Evolutionary conservation across 805 yeast species (phyloP).

Genomic region (Spathaspora passalidarum): DNA sequence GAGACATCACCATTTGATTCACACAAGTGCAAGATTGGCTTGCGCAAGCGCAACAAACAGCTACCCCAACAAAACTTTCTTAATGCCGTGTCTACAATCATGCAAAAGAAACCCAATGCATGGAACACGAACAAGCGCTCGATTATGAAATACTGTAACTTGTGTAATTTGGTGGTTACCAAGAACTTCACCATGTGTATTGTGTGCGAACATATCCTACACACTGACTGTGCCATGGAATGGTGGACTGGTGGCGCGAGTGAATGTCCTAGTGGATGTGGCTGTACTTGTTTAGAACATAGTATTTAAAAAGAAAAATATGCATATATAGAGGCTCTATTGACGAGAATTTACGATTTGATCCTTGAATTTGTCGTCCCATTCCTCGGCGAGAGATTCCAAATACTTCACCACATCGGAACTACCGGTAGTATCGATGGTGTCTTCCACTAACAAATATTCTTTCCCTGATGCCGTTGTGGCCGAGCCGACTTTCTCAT

Average conservation of each 20-base stretch:
- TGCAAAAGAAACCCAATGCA: constrained; percentile 19
- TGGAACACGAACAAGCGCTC: constrained; percentile 30
- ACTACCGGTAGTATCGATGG: constrained; percentile 60
- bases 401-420: constrained; percentile 66
- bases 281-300: constrained; percentile 60
- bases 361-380: constrained; percentile 73
- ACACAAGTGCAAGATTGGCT: constrained; percentile 35
- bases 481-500: constrained; percentile 67
- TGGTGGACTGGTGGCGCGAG: constrained; percentile 62
- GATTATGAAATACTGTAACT: constrained; percentile 50
- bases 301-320: constrained; percentile 4
- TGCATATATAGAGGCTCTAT: constrained; percentile 13
- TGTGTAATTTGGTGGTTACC: constrained; percentile 59
- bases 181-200: constrained; percentile 67
- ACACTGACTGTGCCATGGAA: constrained; percentile 68
- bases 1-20: constrained; percentile 15
- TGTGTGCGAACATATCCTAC: constrained; percentile 75
- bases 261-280: constrained; percentile 83
- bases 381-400: constrained; percentile 52
- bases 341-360: constrained; percentile 61
- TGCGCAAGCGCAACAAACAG: constrained; percentile 19
- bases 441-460: constrained; percentile 45
- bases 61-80: constrained; percentile 19
- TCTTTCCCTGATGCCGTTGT: constrained; percentile 63
- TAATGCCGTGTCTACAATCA: constrained; percentile 23